phyloP scores from a whole-genome alignment of 345 rosid species.

The Balakata baccata region DNA sequence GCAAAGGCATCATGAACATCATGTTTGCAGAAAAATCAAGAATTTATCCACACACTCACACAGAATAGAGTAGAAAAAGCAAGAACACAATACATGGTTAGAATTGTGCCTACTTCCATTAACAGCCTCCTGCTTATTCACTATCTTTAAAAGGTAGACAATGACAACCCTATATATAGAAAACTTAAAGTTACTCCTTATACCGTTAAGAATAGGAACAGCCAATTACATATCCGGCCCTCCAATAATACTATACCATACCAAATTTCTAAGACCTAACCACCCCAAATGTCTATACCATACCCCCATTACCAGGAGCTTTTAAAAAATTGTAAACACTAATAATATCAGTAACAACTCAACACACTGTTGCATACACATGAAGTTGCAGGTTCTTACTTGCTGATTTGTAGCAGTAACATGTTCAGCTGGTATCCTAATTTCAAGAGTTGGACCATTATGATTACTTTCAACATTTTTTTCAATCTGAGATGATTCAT shows the following conservation, averaged over 20 bases:
- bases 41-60: not conserved
- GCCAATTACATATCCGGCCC: not conserved
- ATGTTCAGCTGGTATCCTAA: conserved; percentile 93
- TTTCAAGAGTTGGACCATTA: conserved; percentile 91
- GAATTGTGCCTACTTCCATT: not conserved
- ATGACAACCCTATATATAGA: not conserved
- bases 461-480: conserved; percentile 62
- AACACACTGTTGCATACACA: conserved; percentile 4
- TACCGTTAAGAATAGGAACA: not conserved
- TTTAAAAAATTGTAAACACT: not conserved
- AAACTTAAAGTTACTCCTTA: not conserved
- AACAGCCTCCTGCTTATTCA: not conserved
- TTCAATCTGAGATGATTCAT: conserved; percentile 63
- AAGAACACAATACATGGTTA: not conserved
- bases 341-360: not conserved
- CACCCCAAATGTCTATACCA: not conserved
- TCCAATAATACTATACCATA: not conserved
- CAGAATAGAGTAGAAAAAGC: not conserved
- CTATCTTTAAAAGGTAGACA: not conserved
- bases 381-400: conserved; percentile 46
- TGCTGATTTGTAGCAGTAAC: conserved; percentile 99
- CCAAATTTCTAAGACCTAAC: not conserved
- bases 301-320: not conserved
- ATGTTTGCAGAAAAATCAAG: not conserved
- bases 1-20: not conserved